These are phyloP conservation scores for Phascolomyces articulosus DNA, from an alignment of 371 early-diverging fungal species.

Conservation along the genomic window DNA sequence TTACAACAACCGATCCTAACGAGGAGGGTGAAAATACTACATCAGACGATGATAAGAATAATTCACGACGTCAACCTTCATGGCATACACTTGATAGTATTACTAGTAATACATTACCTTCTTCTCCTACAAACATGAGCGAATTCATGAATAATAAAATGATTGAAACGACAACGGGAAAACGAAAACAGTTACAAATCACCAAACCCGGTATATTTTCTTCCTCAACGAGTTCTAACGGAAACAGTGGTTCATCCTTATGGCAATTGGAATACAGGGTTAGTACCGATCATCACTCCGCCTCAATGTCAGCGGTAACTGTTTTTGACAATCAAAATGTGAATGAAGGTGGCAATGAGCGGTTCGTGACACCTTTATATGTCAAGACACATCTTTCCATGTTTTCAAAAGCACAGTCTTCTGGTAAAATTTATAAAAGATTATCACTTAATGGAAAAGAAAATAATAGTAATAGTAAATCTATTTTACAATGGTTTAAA, in stretches of 20 bases:
- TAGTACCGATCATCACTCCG: not conserved
- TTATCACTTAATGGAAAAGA: not conserved
- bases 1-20: not conserved
- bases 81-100: constrained; percentile 13
- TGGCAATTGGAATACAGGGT: constrained; percentile 19
- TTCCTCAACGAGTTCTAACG: not conserved
- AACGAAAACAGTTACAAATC: not conserved
- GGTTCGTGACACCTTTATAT: constrained; percentile 12
- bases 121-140: too few species aligned
- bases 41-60: not conserved
- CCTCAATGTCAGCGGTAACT: not conserved
- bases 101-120: not conserved
- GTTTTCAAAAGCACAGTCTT: too few species aligned
- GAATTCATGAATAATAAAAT: not conserved
- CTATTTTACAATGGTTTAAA: constrained; percentile 1
- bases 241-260: constrained; percentile 10
- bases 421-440: too few species aligned
- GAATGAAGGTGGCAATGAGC: not conserved
- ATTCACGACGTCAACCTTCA: constrained; percentile 7
- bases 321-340: too few species aligned
- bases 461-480: not conserved
- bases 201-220: constrained; percentile 8
- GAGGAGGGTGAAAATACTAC: not conserved
- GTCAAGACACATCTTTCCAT: constrained; percentile 15
- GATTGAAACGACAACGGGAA: not conserved